Conservation (phyloP, 2,329 filamentous ascomycete species). For the Zymoseptoria ardabiliae region DNA sequence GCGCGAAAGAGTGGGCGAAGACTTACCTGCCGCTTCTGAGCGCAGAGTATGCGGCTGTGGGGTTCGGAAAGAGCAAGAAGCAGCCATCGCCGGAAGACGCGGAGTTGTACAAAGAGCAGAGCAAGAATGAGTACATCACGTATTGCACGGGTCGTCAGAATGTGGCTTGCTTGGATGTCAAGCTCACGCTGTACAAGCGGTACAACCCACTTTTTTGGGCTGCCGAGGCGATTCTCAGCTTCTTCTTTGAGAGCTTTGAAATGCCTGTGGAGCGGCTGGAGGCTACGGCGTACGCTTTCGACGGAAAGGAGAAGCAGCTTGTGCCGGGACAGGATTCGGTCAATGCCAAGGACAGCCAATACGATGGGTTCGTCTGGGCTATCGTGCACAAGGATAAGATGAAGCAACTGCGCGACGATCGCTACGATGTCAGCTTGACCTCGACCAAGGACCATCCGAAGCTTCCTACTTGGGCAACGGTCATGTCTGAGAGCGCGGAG, state of each 20-base stretch:
- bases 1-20: slow-evolving; percentile 72
- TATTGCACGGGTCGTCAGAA: slow-evolving; percentile 93
- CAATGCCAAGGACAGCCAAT: slow-evolving; percentile 53
- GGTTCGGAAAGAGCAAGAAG: slow-evolving; percentile 50
- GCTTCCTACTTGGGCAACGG: slow-evolving; percentile 79
- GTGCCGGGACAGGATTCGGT: slow-evolving; percentile 49
- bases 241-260: slow-evolving; percentile 72
- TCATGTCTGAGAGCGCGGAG: slow-evolving; percentile 96
- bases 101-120: slow-evolving; percentile 74
- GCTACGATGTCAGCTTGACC: slow-evolving; percentile 90
- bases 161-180: slow-evolving; percentile 81
- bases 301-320: slow-evolving; percentile 77
- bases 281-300: slow-evolving; percentile 77
- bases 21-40: slow-evolving; percentile 65
- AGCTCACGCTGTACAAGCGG: slow-evolving; percentile 71
- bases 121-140: slow-evolving; percentile 73
- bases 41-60: slow-evolving; percentile 79
- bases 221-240: slow-evolving; percentile 61
- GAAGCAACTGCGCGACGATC: slow-evolving; percentile 81
- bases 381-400: slow-evolving; percentile 92
- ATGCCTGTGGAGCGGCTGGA: slow-evolving; percentile 66
- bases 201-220: slow-evolving; percentile 68
- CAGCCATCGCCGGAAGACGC: slow-evolving; percentile 35
- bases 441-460: slow-evolving; percentile 88
- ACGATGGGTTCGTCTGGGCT: slow-evolving; percentile 90